A percentile compares a stretch with the other conserved stretches of the same genome.
phyloP scores from a whole-genome alignment of 2,329 filamentous ascomycete species.

The Diaporthe sp. region DNA sequence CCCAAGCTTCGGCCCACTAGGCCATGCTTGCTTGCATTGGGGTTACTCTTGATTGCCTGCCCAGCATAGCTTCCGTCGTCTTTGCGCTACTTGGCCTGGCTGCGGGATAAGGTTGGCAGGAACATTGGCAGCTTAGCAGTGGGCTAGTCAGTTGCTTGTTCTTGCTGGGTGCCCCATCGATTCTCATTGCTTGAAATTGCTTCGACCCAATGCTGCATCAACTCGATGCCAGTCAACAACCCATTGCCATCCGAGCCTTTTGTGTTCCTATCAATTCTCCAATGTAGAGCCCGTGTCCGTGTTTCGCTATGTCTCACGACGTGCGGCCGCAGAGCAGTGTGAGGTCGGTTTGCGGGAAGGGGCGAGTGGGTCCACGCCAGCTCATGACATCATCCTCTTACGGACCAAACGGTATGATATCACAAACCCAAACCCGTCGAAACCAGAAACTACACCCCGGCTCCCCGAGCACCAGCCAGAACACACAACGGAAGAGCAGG shows the following conservation, averaged over 20 bases:
- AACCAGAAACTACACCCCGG: slow-evolving; percentile 1
- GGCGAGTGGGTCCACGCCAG: slow-evolving; percentile 10
- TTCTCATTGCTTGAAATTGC: background rate
- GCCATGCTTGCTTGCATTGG: background rate
- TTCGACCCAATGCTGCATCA: background rate
- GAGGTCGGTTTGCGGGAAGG: slow-evolving; percentile 14
- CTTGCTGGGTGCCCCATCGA: background rate
- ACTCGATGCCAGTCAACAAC: background rate
- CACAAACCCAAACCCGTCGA: slow-evolving; percentile 20
- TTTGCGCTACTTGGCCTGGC: background rate
- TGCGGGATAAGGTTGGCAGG: background rate
- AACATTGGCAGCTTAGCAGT: slow-evolving; percentile 1
- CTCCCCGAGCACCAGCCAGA: background rate
- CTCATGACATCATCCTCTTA: slow-evolving; percentile 20
- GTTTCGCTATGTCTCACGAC: slow-evolving; percentile 14
- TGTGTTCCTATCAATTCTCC: background rate
- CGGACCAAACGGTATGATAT: slow-evolving; percentile 20
- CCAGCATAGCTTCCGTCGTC: background rate
- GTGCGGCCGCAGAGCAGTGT: background rate
- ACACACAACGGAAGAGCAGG: background rate
- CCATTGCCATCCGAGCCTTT: background rate
- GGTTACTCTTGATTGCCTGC: slow-evolving; percentile 1
- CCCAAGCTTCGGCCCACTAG: background rate
- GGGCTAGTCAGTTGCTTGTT: background rate
- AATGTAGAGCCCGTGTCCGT: background rate